Conservation (phyloP, 2,329 filamentous ascomycete species). For the Fusarium sp. region DNA sequence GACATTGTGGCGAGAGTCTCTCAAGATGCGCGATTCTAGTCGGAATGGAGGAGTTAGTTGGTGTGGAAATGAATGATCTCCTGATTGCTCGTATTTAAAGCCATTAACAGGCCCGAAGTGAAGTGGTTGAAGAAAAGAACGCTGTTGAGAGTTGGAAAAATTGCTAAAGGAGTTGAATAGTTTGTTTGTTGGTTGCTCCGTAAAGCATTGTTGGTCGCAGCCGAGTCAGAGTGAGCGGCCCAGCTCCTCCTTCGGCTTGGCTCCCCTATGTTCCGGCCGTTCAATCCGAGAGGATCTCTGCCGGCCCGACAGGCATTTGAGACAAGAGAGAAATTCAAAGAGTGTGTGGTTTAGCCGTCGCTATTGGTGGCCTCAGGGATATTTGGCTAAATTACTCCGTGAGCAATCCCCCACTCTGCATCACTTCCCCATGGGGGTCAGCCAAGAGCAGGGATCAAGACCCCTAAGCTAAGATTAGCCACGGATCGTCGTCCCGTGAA, state of each 20-base stretch:
- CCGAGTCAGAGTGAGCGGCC: not conserved
- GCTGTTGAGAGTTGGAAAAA: not conserved
- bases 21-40: not conserved
- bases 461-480: not conserved
- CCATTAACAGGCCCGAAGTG: not conserved
- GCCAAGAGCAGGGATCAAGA: not conserved
- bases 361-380: not conserved
- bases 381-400: slow-evolving; percentile 16
- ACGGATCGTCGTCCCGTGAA: slow-evolving; percentile 5
- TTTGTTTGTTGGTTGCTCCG: slow-evolving; percentile 4
- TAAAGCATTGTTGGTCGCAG: slow-evolving; percentile 2
- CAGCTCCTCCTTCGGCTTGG: slow-evolving; percentile 11
- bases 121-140: not conserved
- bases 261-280: slow-evolving; percentile 25
- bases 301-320: not conserved
- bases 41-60: not conserved
- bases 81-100: slow-evolving; percentile 14
- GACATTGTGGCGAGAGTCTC: slow-evolving; percentile 15
- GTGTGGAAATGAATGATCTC: not conserved
- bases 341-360: not conserved
- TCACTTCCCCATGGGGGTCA: slow-evolving; percentile 17
- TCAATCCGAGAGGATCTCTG: slow-evolving; percentile 2
- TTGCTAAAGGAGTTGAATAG: not conserved
- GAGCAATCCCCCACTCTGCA: not conserved
- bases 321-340: not conserved